These are phyloP conservation scores for Salix brachista DNA, from an alignment of 345 rosid genomes.

Conservation along the genomic window DNA sequence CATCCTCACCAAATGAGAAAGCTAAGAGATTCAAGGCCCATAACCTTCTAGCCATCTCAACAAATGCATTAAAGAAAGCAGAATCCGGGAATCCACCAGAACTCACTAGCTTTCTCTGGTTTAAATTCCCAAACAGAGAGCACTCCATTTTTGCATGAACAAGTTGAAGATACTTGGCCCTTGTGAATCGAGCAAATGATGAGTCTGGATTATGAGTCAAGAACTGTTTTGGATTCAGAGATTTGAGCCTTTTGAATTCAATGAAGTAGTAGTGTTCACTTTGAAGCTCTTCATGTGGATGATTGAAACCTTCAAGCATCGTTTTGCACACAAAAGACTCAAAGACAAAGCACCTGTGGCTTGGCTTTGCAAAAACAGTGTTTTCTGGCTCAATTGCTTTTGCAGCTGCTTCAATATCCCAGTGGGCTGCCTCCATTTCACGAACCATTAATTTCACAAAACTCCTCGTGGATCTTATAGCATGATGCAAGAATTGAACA, in stretches of 20 bases:
- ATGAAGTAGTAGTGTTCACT: constrained; percentile 34
- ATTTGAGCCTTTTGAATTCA: constrained; percentile 48
- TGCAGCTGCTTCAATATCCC: constrained; percentile 83
- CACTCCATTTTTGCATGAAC: constrained; percentile 98
- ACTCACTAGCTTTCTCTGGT: constrained; percentile 68
- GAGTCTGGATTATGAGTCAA: constrained; percentile 53
- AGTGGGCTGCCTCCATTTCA: constrained; percentile 73
- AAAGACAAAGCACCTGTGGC: constrained; percentile 56
- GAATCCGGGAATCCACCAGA: constrained; percentile 77
- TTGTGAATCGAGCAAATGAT: constrained; percentile 46
- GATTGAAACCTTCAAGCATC: constrained; percentile 62
- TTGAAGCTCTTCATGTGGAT: constrained; percentile 20
- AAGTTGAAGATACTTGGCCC: constrained; percentile 59
- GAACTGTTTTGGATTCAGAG: constrained; percentile 38
- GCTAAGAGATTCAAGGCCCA: constrained; percentile 79
- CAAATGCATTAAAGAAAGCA: constrained; percentile 55
- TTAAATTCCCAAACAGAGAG: constrained; percentile 78
- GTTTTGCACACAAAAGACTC: constrained; percentile 70
- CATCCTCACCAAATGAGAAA: constrained; percentile 48
- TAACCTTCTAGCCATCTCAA: constrained; percentile 74
- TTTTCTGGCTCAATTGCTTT: constrained; percentile 47
- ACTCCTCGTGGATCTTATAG: constrained; percentile 52
- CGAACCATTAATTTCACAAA: constrained; percentile 63
- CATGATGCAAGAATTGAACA: constrained; percentile 48
- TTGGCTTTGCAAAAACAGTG: constrained; percentile 34